These are phyloP conservation scores for Ustilago cynodontis DNA, from an alignment of 1,284 basidiomycete species.

Conservation along the genomic window DNA sequence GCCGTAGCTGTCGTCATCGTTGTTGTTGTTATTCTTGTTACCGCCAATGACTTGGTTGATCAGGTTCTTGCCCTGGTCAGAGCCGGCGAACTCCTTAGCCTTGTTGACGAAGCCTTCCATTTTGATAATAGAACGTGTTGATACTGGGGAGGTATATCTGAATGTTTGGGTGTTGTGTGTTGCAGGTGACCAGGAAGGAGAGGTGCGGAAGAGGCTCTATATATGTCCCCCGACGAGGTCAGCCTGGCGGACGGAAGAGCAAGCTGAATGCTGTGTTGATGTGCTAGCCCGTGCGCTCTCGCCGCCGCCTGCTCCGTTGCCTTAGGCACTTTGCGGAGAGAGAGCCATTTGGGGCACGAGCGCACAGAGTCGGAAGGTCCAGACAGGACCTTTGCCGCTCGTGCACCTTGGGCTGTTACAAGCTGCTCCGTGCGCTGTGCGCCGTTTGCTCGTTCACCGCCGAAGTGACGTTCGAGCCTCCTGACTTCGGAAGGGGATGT, in stretches of 20 bases:
- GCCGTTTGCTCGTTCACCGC: background rate
- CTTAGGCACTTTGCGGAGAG: too few relatives aligned
- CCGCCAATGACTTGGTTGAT: slow-evolving; percentile 47
- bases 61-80: slow-evolving; percentile 53
- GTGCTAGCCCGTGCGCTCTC: background rate
- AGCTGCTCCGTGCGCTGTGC: slow-evolving; percentile 5
- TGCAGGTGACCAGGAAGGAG: background rate
- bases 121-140: slow-evolving; percentile 13
- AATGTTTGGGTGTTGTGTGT: background rate
- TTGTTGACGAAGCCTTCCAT: slow-evolving; percentile 63
- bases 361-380: too few relatives aligned
- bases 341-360: too few relatives aligned
- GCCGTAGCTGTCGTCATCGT: slow-evolving; percentile 6
- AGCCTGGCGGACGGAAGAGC: background rate
- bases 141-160: background rate
- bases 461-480: slow-evolving; percentile 1
- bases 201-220: background rate
- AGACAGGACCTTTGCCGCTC: background rate
- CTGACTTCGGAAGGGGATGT: too few relatives aligned
- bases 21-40: slow-evolving; percentile 39
- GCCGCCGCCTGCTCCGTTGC: background rate
- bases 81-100: slow-evolving; percentile 59
- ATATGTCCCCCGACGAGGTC: background rate
- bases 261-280: background rate
- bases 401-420: background rate